phyloP scores from a whole-genome alignment of 2,329 filamentous ascomycete species.

The Cladosporium sp. region DNA sequence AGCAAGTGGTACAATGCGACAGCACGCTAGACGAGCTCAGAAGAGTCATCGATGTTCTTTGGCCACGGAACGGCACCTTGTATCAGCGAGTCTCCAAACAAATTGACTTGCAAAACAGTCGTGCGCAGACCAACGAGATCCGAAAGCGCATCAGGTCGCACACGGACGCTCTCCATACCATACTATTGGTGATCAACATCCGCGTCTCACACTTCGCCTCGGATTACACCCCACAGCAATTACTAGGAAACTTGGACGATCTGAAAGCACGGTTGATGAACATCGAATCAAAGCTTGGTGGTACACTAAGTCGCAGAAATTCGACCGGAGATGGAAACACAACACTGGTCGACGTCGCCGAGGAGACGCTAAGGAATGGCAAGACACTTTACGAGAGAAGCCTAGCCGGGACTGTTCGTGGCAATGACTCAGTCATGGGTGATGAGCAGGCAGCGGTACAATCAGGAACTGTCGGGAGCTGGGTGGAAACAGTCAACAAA shows the following conservation, averaged over 20 bases:
- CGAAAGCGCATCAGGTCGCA: not conserved
- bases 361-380: not conserved
- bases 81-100: not conserved
- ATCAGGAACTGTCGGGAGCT: not conserved
- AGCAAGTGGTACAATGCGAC: not conserved
- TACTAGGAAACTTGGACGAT: not conserved
- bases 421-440: not conserved
- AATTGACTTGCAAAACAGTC: not conserved
- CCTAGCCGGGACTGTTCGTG: not conserved
- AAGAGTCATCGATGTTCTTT: not conserved
- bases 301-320: not conserved
- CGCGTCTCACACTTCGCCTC: not conserved
- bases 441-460: not conserved
- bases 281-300: conserved; percentile 2
- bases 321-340: not conserved
- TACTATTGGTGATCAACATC: conserved; percentile 2
- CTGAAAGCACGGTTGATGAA: not conserved
- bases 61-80: not conserved
- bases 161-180: conserved; percentile 2
- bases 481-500: not conserved
- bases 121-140: not conserved
- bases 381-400: conserved; percentile 3
- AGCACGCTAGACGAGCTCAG: not conserved
- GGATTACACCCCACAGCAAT: not conserved
- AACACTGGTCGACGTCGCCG: not conserved